These are phyloP conservation scores for Scalesia atractyloides DNA, from an alignment of 129 eudicot species.

Conservation along the genomic window DNA sequence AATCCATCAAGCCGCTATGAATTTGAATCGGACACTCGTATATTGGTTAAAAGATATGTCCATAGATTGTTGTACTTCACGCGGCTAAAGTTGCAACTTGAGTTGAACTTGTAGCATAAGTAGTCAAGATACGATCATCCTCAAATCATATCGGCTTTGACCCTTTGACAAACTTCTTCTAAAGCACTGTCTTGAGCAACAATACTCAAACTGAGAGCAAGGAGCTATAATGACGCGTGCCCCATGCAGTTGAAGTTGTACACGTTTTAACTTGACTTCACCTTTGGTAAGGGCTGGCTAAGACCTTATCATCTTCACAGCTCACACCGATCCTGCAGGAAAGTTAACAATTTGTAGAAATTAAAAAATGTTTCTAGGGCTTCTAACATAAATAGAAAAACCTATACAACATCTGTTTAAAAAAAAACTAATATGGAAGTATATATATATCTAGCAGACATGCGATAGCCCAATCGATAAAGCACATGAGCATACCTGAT, in stretches of 20 bases:
- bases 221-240: neutral
- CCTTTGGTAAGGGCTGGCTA: neutral
- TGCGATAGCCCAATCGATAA: conserved; percentile 18
- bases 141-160: neutral
- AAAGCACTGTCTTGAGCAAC: neutral
- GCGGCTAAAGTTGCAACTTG: neutral
- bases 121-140: neutral
- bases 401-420: neutral
- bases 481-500: conserved; percentile 51
- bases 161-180: neutral
- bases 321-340: conserved; percentile 2
- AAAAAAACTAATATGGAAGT: neutral
- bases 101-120: neutral
- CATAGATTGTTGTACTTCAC: neutral
- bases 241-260: neutral
- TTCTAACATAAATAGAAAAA: no score
- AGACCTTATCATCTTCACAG: conserved; percentile 1
- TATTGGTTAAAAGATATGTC: neutral
- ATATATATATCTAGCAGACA: neutral
- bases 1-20: neutral
- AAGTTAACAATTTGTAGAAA: neutral
- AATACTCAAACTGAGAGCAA: no score
- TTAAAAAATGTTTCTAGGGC: neutral
- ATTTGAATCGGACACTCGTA: neutral
- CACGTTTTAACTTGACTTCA: neutral